These are phyloP conservation scores for Colletotrichum chrysophilum DNA, from an alignment of 2,329 filamentous ascomycete genomes.

Conservation along the genomic window DNA sequence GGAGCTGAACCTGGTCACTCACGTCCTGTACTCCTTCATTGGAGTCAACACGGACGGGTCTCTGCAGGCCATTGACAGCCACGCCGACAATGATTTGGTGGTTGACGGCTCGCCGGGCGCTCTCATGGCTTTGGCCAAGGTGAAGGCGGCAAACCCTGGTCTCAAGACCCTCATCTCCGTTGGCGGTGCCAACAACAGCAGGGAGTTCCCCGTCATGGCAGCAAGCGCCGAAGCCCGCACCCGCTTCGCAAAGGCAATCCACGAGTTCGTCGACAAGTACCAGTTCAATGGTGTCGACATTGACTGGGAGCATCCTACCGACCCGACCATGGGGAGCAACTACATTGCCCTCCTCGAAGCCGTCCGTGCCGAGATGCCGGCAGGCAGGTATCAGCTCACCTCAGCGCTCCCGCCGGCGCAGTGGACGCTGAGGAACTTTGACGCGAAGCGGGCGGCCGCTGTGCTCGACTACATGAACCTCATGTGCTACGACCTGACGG, in stretches of 20 bases:
- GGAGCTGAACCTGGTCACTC: slow-evolving; percentile 61
- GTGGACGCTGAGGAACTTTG: slow-evolving; percentile 66
- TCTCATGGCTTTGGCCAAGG: slow-evolving; percentile 60
- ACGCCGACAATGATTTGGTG: slow-evolving; percentile 64
- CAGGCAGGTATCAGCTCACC: slow-evolving; percentile 61
- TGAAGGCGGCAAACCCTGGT: slow-evolving; percentile 61
- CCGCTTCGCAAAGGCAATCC: slow-evolving; percentile 60
- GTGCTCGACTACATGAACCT: slow-evolving; percentile 69
- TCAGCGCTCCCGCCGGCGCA: slow-evolving; percentile 67
- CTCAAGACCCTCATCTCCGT: slow-evolving; percentile 68
- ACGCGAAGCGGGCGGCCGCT: slow-evolving; percentile 53
- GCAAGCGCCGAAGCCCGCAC: slow-evolving; percentile 49
- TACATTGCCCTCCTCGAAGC: slow-evolving; percentile 61
- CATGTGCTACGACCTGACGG: slow-evolving; percentile 74
- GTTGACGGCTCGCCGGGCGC: slow-evolving; percentile 66
- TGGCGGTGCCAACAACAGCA: slow-evolving; percentile 68
- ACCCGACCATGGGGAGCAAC: slow-evolving; percentile 57
- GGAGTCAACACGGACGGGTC: slow-evolving; percentile 12
- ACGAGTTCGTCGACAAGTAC: slow-evolving; percentile 60
- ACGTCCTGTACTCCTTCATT: slow-evolving; percentile 71
- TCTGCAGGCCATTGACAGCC: slow-evolving; percentile 59
- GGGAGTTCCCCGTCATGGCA: slow-evolving; percentile 64
- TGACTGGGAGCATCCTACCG: slow-evolving; percentile 46
- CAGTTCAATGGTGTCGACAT: slow-evolving; percentile 69
- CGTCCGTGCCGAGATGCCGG: slow-evolving; percentile 60